Percentiles rank a stretch among this genome's conserved stretches.
These are phyloP conservation scores for Colletotrichum abscissum DNA, from an alignment of 2,329 filamentous ascomycete species.

Conservation along the genomic window DNA sequence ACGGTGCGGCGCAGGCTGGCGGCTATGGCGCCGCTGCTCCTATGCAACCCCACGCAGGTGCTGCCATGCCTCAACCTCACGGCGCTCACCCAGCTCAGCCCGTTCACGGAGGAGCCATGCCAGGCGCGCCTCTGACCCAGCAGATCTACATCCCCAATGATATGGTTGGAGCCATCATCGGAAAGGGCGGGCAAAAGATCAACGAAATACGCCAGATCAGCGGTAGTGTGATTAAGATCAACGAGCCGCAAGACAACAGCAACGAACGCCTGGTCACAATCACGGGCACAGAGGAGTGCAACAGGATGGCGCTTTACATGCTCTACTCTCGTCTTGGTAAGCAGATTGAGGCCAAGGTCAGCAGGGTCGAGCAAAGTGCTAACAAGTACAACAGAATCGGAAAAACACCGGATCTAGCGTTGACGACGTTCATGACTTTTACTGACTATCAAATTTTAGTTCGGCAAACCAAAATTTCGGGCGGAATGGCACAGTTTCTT, in stretches of 20 bases:
- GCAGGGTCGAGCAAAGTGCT: constrained; percentile 35
- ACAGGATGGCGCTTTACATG: constrained; percentile 99
- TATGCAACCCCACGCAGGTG: constrained; percentile 78
- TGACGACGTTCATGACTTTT: constrained; percentile 36
- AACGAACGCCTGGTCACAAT: constrained; percentile 98
- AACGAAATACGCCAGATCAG: constrained; percentile 98
- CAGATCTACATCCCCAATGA: constrained; percentile 99
- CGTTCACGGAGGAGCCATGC: constrained; percentile 72
- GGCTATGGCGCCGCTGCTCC: constrained; percentile 85
- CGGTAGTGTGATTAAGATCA: constrained; percentile 99
- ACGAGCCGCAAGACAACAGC: constrained; percentile 98
- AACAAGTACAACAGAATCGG: constrained; percentile 51
- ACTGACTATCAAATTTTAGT: constrained; percentile 37
- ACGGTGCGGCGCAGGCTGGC: constrained; percentile 72
- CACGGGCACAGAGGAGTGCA: constrained; percentile 97
- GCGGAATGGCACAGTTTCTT: constrained; percentile 35
- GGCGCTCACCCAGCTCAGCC: constrained; percentile 73
- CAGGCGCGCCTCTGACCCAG: constrained; percentile 89
- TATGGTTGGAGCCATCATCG: constrained; percentile 99
- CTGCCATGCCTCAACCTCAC: constrained; percentile 64
- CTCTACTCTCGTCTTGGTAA: constrained; percentile 95
- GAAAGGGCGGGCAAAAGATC: constrained; percentile 98
- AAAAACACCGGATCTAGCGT: constrained; percentile 56
- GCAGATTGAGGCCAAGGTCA: constrained; percentile 46
- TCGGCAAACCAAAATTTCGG: constrained; percentile 35